A percentile compares a stretch with the other conserved stretches of the same genome.
Evolutionary conservation across 768 basidiomycete genomes (phyloP).

Genomic region (Boletus rubroflammeus): DNA sequence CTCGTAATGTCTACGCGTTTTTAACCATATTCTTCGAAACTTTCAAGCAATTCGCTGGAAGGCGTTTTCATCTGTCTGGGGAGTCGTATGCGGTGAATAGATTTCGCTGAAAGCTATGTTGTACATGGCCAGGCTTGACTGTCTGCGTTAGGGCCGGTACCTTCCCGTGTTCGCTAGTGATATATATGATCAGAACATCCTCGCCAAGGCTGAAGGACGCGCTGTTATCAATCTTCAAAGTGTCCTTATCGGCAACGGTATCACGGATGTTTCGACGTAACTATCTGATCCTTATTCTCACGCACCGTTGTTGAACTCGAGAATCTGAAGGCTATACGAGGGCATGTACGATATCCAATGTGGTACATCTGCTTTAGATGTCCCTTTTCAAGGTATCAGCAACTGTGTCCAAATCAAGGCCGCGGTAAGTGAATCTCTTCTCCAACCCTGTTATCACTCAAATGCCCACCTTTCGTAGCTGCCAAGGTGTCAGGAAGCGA

Average conservation of each 20-base stretch:
- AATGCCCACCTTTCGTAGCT: conserved; percentile 38
- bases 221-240: conserved; percentile 61
- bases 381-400: conserved; percentile 45
- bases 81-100: conserved; percentile 65
- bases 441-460: background rate
- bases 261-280: conserved; percentile 53
- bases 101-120: background rate
- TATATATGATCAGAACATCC: conserved; percentile 68
- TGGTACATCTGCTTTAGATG: conserved; percentile 46
- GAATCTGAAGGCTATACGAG: conserved; percentile 32
- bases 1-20: conserved; percentile 71
- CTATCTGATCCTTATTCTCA: conserved; percentile 7
- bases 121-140: background rate
- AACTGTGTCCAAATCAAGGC: conserved; percentile 50
- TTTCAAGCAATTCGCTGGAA: conserved; percentile 66
- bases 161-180: conserved; percentile 73
- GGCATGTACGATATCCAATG: conserved; percentile 51
- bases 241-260: conserved; percentile 73
- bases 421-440: conserved; percentile 37
- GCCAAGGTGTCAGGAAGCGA: conserved; percentile 59
- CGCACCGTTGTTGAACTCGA: background rate
- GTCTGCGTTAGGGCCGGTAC: conserved; percentile 54
- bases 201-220: conserved; percentile 47
- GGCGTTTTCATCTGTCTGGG: conserved; percentile 69
- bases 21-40: conserved; percentile 77